These are phyloP conservation scores for Stemphylium beticola DNA, from an alignment of 2,329 filamentous ascomycete species.

Conservation along the genomic window DNA sequence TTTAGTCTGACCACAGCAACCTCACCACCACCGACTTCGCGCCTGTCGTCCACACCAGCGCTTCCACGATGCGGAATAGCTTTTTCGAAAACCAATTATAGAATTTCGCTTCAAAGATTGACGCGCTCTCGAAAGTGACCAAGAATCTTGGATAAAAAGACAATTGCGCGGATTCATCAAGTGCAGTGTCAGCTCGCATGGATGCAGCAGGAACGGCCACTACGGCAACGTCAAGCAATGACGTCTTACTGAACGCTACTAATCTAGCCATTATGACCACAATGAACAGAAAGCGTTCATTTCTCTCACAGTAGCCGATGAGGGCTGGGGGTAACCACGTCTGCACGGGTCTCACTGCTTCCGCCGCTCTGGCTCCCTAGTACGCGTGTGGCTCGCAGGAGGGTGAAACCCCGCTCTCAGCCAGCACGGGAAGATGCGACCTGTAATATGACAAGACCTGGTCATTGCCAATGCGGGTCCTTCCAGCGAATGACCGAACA, in stretches of 20 bases:
- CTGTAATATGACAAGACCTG: slow-evolving; percentile 34
- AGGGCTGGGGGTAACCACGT: slow-evolving; percentile 22
- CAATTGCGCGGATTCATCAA: background rate
- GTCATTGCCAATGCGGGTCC: slow-evolving; percentile 37
- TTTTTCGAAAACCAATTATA: slow-evolving; percentile 19
- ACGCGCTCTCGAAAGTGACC: slow-evolving; percentile 6
- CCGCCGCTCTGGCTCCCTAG: slow-evolving; percentile 39
- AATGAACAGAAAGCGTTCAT: slow-evolving; percentile 18
- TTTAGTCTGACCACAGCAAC: slow-evolving; percentile 29
- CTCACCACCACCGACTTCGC: slow-evolving; percentile 29
- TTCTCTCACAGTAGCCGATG: slow-evolving; percentile 24
- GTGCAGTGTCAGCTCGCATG: background rate
- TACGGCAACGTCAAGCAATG: slow-evolving; percentile 8
- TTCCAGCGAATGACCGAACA: slow-evolving; percentile 39
- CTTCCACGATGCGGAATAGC: slow-evolving; percentile 21
- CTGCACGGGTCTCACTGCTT: slow-evolving; percentile 42
- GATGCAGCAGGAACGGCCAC: background rate
- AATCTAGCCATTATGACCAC: slow-evolving; percentile 9
- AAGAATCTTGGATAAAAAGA: slow-evolving; percentile 20
- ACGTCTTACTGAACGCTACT: slow-evolving; percentile 8
- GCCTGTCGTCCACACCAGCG: slow-evolving; percentile 16
- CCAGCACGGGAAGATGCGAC: slow-evolving; percentile 35
- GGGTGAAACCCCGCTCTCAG: slow-evolving; percentile 45
- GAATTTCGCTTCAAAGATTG: slow-evolving; percentile 28
- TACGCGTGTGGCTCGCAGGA: slow-evolving; percentile 38